phyloP scores from a whole-genome alignment of 352 stramenopile genomes.

The Peronospora farinosa region DNA sequence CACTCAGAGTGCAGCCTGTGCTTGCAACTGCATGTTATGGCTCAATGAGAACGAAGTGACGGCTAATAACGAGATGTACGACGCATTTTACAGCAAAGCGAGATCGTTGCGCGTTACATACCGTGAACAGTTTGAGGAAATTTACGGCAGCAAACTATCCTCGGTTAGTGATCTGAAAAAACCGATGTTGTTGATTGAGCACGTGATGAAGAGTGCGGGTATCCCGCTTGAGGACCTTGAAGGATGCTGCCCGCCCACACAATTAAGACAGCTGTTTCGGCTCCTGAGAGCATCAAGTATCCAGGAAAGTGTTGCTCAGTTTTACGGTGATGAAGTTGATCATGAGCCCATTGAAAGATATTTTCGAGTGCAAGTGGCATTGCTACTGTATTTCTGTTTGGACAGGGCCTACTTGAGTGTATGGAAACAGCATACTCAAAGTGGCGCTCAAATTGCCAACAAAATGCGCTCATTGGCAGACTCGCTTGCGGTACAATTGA shows the following conservation, averaged over 20 bases:
- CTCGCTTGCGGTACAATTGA: constrained; percentile 64
- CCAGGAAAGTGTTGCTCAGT: constrained; percentile 49
- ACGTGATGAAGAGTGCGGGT: constrained; percentile 67
- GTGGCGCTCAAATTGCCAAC: constrained; percentile 44
- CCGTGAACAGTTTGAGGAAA: constrained; percentile 62
- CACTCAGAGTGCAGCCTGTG: constrained; percentile 46
- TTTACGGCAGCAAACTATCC: constrained; percentile 42
- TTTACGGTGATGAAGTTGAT: constrained; percentile 60
- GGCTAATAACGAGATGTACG: constrained; percentile 42
- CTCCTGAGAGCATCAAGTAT: constrained; percentile 40
- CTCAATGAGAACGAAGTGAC: constrained; percentile 48
- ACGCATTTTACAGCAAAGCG: constrained; percentile 64
- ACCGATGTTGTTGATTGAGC: constrained; percentile 62
- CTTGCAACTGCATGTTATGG: constrained; percentile 64
- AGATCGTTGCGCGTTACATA: constrained; percentile 44
- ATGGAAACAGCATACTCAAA: constrained; percentile 42
- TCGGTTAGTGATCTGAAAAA: constrained; percentile 37
- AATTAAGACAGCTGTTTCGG: constrained; percentile 49
- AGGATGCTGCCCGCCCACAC: constrained; percentile 38
- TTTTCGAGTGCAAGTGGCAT: constrained; percentile 63
- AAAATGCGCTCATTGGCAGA: constrained; percentile 61
- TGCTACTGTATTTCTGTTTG: constrained; percentile 78
- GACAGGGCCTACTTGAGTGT: constrained; percentile 62
- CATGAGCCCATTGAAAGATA: constrained; percentile 66
- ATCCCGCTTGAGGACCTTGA: constrained; percentile 34